Conservation (phyloP, 2,329 filamentous ascomycete genomes). For the Trichophyton mentagrophytes region DNA sequence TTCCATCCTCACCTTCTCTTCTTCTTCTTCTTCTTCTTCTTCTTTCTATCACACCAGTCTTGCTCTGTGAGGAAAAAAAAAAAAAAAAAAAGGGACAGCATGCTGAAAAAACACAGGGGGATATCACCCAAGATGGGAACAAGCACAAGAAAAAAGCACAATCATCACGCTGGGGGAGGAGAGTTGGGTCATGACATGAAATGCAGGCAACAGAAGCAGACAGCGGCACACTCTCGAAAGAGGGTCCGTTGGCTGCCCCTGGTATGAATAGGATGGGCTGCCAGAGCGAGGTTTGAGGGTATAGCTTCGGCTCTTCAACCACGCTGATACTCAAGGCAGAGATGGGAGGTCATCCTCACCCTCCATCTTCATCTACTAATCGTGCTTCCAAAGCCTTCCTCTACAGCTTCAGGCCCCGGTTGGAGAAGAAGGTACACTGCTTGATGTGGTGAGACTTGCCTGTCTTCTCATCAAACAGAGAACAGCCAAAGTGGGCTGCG, state of each 20-base stretch:
- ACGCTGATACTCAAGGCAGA: not conserved
- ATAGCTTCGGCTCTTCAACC: not conserved
- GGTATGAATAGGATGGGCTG: too few relatives aligned
- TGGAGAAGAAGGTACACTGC: constrained; percentile 62
- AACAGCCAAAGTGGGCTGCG: constrained; percentile 67
- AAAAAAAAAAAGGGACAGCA: not conserved
- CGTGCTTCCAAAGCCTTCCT: too few relatives aligned
- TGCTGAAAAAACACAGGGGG: not conserved
- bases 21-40: not conserved
- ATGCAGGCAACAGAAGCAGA: too few relatives aligned
- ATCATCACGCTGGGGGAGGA: not conserved
- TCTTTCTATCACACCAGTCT: not conserved
- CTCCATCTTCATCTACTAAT: not conserved
- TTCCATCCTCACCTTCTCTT: too few relatives aligned
- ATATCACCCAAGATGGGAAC: too few relatives aligned
- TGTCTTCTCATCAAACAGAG: constrained; percentile 66
- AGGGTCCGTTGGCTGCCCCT: too few relatives aligned
- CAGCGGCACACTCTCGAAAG: too few relatives aligned
- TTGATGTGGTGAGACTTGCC: constrained; percentile 59
- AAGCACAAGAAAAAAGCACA: not conserved
- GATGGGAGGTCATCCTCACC: not conserved
- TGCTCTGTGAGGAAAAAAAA: not conserved
- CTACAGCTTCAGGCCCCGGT: constrained; percentile 29
- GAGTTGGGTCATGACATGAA: not conserved
- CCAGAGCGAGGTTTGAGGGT: not conserved